Percentiles rank a stretch among this genome's conserved stretches.
These are phyloP conservation scores for Chenopodium berlandieri DNA, from an alignment of 148 eudicot species.

Conservation along the genomic window DNA sequence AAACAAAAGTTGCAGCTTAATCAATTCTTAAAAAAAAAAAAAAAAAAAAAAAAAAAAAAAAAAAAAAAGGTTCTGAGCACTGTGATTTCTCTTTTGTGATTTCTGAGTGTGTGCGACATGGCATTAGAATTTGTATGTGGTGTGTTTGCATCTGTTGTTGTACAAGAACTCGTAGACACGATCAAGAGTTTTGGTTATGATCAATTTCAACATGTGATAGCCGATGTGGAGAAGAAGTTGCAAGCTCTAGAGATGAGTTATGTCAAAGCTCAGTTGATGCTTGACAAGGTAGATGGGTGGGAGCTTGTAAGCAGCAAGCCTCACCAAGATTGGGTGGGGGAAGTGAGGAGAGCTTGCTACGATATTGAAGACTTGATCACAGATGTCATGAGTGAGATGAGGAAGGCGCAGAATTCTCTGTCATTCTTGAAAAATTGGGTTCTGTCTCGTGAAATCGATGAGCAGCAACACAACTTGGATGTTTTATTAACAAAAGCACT, in stretches of 20 bases:
- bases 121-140: background rate
- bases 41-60: too few relatives aligned
- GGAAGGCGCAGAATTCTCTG: background rate
- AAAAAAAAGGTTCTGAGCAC: too few relatives aligned
- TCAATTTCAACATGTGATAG: background rate
- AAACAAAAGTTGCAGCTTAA: too few relatives aligned
- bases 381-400: background rate
- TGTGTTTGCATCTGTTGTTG: background rate
- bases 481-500: background rate
- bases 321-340: background rate
- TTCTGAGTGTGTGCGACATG: too few relatives aligned
- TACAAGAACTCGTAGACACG: background rate
- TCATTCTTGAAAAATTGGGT: background rate
- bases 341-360: background rate
- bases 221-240: conserved; percentile 7
- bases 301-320: background rate
- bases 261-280: background rate
- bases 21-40: too few relatives aligned
- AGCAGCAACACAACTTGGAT: background rate
- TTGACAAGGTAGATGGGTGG: background rate
- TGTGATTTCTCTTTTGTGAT: too few relatives aligned
- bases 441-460: background rate
- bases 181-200: background rate
- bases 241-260: background rate
- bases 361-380: background rate